A percentile compares a stretch with the other conserved stretches of the same genome.
Conservation (phyloP, 306 rosid genomes). For the Cucumis hystrix region DNA sequence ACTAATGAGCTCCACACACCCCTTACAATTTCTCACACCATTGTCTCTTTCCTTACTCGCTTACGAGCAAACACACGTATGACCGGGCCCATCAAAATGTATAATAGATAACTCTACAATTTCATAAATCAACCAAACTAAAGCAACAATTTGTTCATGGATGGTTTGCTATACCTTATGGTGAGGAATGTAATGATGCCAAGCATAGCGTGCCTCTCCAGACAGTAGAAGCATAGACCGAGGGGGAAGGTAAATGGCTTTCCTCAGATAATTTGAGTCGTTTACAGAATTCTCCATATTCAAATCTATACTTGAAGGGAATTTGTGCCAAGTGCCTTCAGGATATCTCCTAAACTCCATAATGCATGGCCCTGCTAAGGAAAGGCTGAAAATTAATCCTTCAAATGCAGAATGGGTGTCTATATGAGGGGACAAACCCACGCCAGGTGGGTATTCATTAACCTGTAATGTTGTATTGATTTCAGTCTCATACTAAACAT, state of each 20-base stretch:
- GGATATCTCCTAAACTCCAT: constrained; percentile 82
- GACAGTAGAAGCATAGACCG: constrained; percentile 68
- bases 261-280: constrained; percentile 40
- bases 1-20: too few species aligned
- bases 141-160: not conserved
- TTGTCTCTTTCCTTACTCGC: too few species aligned
- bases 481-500: constrained; percentile 12
- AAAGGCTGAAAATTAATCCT: constrained; percentile 90
- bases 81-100: not conserved
- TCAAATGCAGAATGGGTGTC: constrained; percentile 99
- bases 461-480: constrained; percentile 37
- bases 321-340: constrained; percentile 27
- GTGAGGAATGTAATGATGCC: constrained; percentile 91
- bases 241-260: constrained; percentile 64
- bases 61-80: too few species aligned
- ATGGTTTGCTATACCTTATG: constrained; percentile 45
- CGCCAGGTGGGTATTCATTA: constrained; percentile 92
- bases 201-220: constrained; percentile 84
- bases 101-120: not conserved
- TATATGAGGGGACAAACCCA: constrained; percentile 91
- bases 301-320: constrained; percentile 21
- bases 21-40: too few species aligned
- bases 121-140: not conserved
- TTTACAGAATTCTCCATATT: constrained; percentile 27
- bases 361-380: constrained; percentile 89